These are phyloP conservation scores for Teratosphaeria gauchensis DNA, from an alignment of 2,329 filamentous ascomycete species.

Conservation along the genomic window DNA sequence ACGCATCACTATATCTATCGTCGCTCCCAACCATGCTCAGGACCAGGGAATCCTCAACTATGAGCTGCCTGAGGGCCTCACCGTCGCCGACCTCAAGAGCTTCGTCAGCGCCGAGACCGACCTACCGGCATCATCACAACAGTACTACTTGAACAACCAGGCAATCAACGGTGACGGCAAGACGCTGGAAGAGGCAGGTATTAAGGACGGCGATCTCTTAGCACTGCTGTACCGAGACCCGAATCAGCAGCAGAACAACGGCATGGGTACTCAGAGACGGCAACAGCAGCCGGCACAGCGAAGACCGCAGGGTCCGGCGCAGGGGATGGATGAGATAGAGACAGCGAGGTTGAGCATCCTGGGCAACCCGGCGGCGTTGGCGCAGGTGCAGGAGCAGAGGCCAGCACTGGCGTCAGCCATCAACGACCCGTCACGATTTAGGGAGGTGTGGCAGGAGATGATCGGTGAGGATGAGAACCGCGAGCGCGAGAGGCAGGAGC, in stretches of 20 bases:
- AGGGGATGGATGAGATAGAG: constrained; percentile 53
- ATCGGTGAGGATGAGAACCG: constrained; percentile 61
- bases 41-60: constrained; percentile 71
- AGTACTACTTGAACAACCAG: constrained; percentile 83
- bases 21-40: constrained; percentile 55
- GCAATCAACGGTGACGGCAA: constrained; percentile 67
- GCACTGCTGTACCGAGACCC: constrained; percentile 59
- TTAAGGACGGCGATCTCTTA: constrained; percentile 86
- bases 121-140: constrained; percentile 63
- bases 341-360: constrained; percentile 73
- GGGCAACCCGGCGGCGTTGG: constrained; percentile 63
- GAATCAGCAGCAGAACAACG: constrained; percentile 34
- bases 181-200: constrained; percentile 70
- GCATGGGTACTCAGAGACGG: constrained; percentile 24
- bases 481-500: constrained; percentile 66
- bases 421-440: constrained; percentile 67
- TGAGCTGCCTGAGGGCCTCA: constrained; percentile 74
- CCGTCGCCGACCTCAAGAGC: constrained; percentile 74
- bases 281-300: constrained; percentile 22
- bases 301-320: constrained; percentile 7
- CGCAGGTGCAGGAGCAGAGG: constrained; percentile 60
- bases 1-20: constrained; percentile 76
- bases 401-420: constrained; percentile 69
- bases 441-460: constrained; percentile 58
- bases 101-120: constrained; percentile 76